Evolutionary conservation across 2,329 filamentous ascomycete species (phyloP).

Genomic region (Trichoderma arundinaceum): DNA sequence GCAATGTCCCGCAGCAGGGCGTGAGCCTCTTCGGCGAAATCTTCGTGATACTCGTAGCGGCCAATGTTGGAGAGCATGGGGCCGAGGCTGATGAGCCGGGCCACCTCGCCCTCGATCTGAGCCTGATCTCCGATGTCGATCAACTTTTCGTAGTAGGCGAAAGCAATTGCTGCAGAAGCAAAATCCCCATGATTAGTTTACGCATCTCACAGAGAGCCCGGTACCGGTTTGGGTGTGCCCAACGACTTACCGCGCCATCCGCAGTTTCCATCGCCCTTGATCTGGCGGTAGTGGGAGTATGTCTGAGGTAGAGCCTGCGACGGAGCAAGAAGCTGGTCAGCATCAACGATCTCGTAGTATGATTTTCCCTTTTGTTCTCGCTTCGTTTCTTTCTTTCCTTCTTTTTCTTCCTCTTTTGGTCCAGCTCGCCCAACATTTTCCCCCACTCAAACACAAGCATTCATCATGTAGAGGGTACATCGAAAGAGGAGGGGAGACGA

Average conservation of each 20-base stretch:
- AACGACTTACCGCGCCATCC: slow-evolving; percentile 87
- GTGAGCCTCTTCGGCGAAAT: slow-evolving; percentile 80
- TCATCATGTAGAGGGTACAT: not conserved
- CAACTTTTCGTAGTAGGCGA: slow-evolving; percentile 89
- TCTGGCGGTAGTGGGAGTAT: slow-evolving; percentile 85
- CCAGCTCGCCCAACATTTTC: not conserved
- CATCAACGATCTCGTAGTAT: not conserved
- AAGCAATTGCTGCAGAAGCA: slow-evolving; percentile 74
- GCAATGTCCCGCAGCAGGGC: slow-evolving; percentile 69
- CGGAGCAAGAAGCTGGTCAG: slow-evolving; percentile 33
- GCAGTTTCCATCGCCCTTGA: slow-evolving; percentile 93
- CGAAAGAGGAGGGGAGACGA: slow-evolving; percentile 45
- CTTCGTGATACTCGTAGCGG: slow-evolving; percentile 74
- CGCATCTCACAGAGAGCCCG: not conserved
- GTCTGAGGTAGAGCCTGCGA: slow-evolving; percentile 76
- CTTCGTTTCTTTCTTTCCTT: not conserved
- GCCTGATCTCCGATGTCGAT: slow-evolving; percentile 68
- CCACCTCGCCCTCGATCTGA: slow-evolving; percentile 72
- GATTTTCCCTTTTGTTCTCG: not conserved
- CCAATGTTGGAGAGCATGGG: slow-evolving; percentile 73
- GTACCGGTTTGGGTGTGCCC: not conserved
- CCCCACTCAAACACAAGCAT: not conserved
- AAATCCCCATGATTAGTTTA: not conserved
- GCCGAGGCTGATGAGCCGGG: slow-evolving; percentile 73
- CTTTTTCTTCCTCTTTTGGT: not conserved